Evolutionary conservation across 306 rosid genomes (phyloP).

Genomic region (Begonia loranthoides): DNA sequence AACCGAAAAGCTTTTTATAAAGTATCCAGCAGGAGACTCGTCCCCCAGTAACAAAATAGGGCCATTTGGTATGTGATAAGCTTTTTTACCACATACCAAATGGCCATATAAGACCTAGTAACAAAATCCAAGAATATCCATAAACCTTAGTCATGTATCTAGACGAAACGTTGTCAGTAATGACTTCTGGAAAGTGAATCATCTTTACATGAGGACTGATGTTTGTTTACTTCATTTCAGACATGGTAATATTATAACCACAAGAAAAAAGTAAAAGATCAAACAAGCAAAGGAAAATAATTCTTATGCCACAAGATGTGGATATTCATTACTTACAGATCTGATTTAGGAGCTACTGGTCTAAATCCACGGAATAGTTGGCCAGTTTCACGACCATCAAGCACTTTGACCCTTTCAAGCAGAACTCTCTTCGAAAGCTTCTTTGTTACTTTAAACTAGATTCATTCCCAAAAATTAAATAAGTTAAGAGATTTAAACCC

Average conservation of each 20-base stretch:
- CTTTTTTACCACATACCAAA: no score
- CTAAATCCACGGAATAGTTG: constrained; percentile 49
- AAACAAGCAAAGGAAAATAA: not conserved
- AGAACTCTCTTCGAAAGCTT: constrained; percentile 57
- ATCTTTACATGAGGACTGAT: no score
- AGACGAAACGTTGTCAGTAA: no score
- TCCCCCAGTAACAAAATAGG: no score
- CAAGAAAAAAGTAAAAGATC: not conserved
- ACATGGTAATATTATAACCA: not conserved
- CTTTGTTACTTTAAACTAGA: constrained; percentile 54
- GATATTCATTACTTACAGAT: constrained; percentile 40
- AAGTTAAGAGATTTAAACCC: not conserved
- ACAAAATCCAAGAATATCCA: no score
- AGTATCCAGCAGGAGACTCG: no score
- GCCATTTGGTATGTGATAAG: no score
- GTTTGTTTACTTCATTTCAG: not conserved
- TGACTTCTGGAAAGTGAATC: no score
- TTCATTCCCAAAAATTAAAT: constrained; percentile 11
- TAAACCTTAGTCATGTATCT: no score
- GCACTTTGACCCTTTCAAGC: constrained; percentile 45
- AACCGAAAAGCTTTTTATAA: no score
- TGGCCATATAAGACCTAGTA: no score
- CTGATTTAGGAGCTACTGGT: constrained; percentile 56
- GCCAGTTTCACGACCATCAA: constrained; percentile 37
- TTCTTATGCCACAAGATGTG: constrained; percentile 1